Evolutionary conservation across 192 early-diverging fungal species (phyloP), one percentile per base, ranked within the genome.

Genomic region (Backusella psychrophila): DNA sequence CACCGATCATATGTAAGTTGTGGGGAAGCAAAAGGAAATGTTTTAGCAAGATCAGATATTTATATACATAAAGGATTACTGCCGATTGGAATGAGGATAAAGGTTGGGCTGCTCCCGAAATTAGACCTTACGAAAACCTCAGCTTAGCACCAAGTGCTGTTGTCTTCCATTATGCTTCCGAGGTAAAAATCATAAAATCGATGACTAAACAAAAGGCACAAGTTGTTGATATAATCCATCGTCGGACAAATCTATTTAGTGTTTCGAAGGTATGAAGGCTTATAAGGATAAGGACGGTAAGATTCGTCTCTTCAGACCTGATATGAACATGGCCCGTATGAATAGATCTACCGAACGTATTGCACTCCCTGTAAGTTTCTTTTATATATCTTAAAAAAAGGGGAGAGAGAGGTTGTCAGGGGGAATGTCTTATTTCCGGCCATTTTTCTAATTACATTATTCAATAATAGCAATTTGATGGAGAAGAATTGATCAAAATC

Each of bases 251-350:
- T 71, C 2, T 33, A 33, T 53, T 3, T 75, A 85, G 89, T 96
- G 95, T 71, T 98, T 99, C 75, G 97, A 98, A 85, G 93, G 95
- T 36, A 89, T 93, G 85, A 95, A 96, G 84, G 94, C 96, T 35
- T 99, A 95, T 87, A 95, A 96, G 79, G 95, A 96, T 75, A 91
- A 92, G 74, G 71, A 93, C 3, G 95, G 95, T 31, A 90, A 90
- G 70, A 93, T 96, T 73, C 90, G 97, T 66, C 83, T 98, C 69
- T 98, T 98, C 90, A 90, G 97, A n/a, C 97, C 97, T 6, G 93
- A 98, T 49, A 94, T 95, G 94, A 98, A 98, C 90, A 98, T 98
- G 96, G 87, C 86, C 81, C 91, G 97, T 68, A 87, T 98, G 80
- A 90, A 90, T 78, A 84, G 74, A 35, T 95, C 94, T 67, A 93